Conservation (phyloP, 805 yeast species). For the Lachancea meyersii region DNA sequence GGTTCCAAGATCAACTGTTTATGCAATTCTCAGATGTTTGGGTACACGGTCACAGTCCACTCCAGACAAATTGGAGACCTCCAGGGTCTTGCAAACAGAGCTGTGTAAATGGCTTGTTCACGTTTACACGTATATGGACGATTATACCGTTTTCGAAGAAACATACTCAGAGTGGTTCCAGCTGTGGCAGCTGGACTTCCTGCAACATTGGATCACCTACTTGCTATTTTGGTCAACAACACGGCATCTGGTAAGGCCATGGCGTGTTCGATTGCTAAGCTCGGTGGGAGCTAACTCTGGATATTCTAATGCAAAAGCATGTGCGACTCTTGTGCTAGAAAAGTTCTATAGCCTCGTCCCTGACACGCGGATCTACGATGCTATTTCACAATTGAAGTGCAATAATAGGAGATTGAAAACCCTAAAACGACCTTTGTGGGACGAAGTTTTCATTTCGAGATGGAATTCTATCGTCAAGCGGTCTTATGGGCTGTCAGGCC, state of each 20-base stretch:
- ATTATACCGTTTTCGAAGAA: conserved; percentile 12
- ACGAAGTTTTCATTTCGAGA: conserved; percentile 9
- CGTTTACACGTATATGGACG: conserved; percentile 23
- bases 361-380: conserved; percentile 10
- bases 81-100: conserved; percentile 24
- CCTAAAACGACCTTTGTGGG: conserved; percentile 15
- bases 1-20: conserved; percentile 22
- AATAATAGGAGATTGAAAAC: conserved; percentile 15
- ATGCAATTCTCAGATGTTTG: conserved; percentile 26
- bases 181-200: conserved; percentile 33
- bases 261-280: conserved; percentile 26
- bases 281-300: conserved; percentile 20
- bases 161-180: conserved; percentile 31
- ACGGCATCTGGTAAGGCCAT: conserved; percentile 26
- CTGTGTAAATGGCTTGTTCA: conserved; percentile 34
- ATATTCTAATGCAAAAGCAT: conserved; percentile 18
- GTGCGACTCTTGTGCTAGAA: conserved; percentile 20
- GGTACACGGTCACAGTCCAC: conserved; percentile 26
- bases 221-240: conserved; percentile 32
- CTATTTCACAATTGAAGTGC: conserved; percentile 14
- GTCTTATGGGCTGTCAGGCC: background rate
- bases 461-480: conserved; percentile 12
- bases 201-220: conserved; percentile 33
- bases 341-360: conserved; percentile 17
- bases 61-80: conserved; percentile 16